Conservation (phyloP, 768 basidiomycete genomes). For the Tricholomella constricta region DNA sequence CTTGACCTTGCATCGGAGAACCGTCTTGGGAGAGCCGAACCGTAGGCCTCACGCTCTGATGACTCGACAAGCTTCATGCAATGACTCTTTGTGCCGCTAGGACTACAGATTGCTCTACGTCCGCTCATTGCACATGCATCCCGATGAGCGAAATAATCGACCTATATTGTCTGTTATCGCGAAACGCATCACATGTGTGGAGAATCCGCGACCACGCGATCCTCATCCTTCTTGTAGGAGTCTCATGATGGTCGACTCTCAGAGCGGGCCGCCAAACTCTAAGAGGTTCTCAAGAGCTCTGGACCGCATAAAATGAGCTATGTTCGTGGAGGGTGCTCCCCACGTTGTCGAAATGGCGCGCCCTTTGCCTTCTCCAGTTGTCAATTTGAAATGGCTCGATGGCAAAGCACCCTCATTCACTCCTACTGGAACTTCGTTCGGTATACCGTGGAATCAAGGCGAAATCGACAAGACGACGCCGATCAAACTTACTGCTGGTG, state of each 20-base stretch:
- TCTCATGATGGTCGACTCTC: neutral
- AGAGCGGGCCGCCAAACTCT: conserved; percentile 12
- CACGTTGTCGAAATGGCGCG: conserved; percentile 9
- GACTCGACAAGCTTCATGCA: too few species aligned
- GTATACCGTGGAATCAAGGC: conserved; percentile 38
- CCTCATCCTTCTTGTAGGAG: neutral
- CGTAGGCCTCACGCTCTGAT: too few species aligned
- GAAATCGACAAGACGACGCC: conserved; percentile 39
- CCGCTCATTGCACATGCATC: too few species aligned
- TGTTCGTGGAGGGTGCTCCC: neutral
- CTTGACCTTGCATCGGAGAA: too few species aligned
- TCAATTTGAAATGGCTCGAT: conserved; percentile 36
- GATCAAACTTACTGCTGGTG: conserved; percentile 21
- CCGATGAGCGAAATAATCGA: neutral
- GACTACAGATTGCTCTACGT: too few species aligned
- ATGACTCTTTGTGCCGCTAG: too few species aligned
- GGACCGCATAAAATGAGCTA: conserved; percentile 5
- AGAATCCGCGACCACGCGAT: conserved; percentile 7
- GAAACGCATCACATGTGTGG: conserved; percentile 13
- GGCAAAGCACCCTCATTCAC: conserved; percentile 26
- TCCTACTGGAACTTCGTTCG: conserved; percentile 37
- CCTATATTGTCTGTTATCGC: neutral
- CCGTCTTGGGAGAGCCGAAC: too few species aligned
- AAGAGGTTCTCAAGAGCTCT: neutral
- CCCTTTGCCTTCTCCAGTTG: conserved; percentile 23